Evolutionary conservation across 495 filamentous ascomycete genomes (phyloP), one percentile per base, ranked within the genome.

Genomic region (Trichoderma parareesei): DNA sequence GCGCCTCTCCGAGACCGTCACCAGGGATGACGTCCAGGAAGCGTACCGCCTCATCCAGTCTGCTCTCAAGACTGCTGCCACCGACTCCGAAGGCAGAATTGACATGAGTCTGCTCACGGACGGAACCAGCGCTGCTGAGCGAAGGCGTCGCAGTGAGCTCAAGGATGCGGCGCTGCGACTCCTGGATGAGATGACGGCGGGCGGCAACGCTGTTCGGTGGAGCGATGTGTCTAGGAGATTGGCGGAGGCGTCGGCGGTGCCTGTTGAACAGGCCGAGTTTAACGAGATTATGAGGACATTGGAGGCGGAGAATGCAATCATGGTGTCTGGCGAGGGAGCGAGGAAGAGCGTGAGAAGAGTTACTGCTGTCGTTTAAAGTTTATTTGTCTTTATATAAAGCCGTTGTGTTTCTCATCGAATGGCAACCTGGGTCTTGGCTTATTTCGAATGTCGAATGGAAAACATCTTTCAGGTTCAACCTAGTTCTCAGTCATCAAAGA

Each of bases 31-130:
- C 73, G 94, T 98, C 27, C 75, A 87, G 14, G 94, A 98, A 78
- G 93, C 94, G 5, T 91, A 96, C 13, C 87, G 94, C 11, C 80
- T 98, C 63, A 98, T 98, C 77, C 88, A 90, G 69, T 87, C 86
- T 0, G 94, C 94, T n/a, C 87, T 99, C 71, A 98, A 99, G 81
- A 92, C 95, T 70, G 89, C 93, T 0, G 94, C 94, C 7, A 99
- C 94, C 0, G 94, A 99, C 74, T 74, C 91, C 1, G 97, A 96
- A 41, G 94, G 94, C 44, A 79, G 96, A 64, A 98, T 99, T 70
- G 94, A 99, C 71, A 97, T 99, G 94, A 87, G 89, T 64, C 78
- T 99, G 64, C 79, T 99, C 59, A 96, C 92, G 2, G 95, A 97
- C 69, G 94, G 94, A 13, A 93, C 90, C 10, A 91, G 89, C 67